phyloP scores from a whole-genome alignment of 148 eudicot species.

The Vaccinium myrtillus region DNA sequence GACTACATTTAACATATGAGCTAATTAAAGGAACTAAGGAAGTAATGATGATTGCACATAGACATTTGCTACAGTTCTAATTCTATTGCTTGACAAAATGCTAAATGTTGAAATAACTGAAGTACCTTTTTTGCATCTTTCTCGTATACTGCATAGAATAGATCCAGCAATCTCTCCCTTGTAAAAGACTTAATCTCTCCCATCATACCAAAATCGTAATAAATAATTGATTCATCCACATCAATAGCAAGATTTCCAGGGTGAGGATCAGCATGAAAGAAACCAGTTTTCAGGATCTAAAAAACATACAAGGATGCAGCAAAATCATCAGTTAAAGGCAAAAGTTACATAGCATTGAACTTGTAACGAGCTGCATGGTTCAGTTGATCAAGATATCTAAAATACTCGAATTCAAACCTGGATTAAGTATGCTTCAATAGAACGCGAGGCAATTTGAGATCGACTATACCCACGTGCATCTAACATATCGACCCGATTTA shows the following conservation, averaged over 20 bases:
- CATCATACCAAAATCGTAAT: slow-evolving; percentile 99
- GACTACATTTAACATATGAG: not conserved
- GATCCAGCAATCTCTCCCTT: slow-evolving; percentile 72
- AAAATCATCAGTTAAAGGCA: not conserved
- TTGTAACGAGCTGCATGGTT: not conserved
- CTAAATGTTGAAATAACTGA: slow-evolving; percentile 3
- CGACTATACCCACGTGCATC: slow-evolving; percentile 74
- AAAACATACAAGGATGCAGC: slow-evolving; percentile 3
- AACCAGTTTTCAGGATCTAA: slow-evolving; percentile 94
- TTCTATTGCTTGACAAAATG: not conserved
- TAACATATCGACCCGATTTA: slow-evolving; percentile 66
- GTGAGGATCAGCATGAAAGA: slow-evolving; percentile 99
- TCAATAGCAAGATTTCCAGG: slow-evolving; percentile 99
- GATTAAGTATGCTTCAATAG: slow-evolving; percentile 92
- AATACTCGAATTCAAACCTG: slow-evolving; percentile 48
- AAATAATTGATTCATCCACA: slow-evolving; percentile 85
- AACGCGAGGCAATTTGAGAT: slow-evolving; percentile 75
- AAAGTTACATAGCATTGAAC: not conserved
- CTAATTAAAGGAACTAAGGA: not conserved
- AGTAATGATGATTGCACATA: not conserved
- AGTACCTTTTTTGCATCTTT: slow-evolving; percentile 90
- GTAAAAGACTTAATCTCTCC: slow-evolving; percentile 97
- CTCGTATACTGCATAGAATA: slow-evolving; percentile 91
- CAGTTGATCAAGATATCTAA: not conserved
- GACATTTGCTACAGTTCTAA: not conserved